Percentiles rank a stretch among this genome's conserved stretches.
phyloP scores from a whole-genome alignment of 495 filamentous ascomycete species.

The Stereocaulon alpinum region DNA sequence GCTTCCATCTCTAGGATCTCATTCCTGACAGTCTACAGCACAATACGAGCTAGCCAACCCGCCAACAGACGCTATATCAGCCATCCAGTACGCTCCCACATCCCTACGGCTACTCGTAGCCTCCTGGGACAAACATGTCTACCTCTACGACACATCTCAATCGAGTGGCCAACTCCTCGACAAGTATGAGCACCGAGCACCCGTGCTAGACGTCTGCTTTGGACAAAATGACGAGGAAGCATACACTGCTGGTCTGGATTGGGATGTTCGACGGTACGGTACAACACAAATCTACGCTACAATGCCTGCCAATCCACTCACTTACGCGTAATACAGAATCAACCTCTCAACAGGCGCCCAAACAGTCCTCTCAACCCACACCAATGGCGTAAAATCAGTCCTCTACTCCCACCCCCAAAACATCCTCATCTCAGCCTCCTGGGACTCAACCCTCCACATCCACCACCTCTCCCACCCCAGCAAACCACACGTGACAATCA shows the following conservation, averaged over 20 bases:
- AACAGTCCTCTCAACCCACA: conserved; percentile 67
- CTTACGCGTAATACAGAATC: conserved; percentile 41
- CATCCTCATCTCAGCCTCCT: conserved; percentile 78
- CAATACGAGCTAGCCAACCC: conserved; percentile 64
- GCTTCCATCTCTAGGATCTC: not conserved
- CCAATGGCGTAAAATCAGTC: conserved; percentile 66
- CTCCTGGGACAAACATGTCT: conserved; percentile 89
- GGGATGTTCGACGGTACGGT: conserved; percentile 63
- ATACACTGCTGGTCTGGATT: conserved; percentile 77
- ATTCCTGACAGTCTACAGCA: conserved; percentile 15
- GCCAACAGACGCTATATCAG: conserved; percentile 81
- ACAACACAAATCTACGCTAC: not conserved
- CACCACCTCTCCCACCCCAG: conserved; percentile 47
- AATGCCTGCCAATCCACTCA: not conserved
- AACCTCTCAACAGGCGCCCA: conserved; percentile 62
- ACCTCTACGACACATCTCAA: conserved; percentile 70
- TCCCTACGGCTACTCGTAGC: conserved; percentile 68
- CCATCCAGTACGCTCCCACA: conserved; percentile 70
- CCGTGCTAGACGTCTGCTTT: conserved; percentile 86
- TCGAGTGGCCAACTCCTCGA: conserved; percentile 53
- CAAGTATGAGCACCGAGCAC: conserved; percentile 72
- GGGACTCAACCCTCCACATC: conserved; percentile 84
- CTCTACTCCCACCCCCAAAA: conserved; percentile 68
- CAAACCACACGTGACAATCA: conserved; percentile 45
- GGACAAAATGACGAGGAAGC: conserved; percentile 66